phyloP scores from a whole-genome alignment of 2,329 filamentous ascomycete species.

The Cordyceps pruinosa region DNA sequence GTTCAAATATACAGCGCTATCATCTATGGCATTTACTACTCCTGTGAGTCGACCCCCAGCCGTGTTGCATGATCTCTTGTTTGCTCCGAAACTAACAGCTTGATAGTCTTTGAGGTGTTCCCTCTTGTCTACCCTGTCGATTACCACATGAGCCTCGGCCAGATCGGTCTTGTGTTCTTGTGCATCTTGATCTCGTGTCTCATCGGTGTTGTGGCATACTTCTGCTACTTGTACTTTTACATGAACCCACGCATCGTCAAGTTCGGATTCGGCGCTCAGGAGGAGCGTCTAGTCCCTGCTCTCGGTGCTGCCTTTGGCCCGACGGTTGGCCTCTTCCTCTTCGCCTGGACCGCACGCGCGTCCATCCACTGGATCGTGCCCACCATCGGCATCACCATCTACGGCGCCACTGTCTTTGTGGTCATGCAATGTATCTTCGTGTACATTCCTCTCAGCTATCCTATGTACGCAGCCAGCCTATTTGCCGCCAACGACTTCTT shows the following conservation, averaged over 20 bases:
- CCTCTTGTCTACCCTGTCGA: conserved; percentile 53
- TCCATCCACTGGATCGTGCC: conserved; percentile 48
- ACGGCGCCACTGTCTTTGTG: conserved; percentile 44
- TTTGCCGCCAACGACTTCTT: conserved; percentile 57
- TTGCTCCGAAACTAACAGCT: conserved; percentile 10
- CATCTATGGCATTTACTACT: conserved; percentile 56
- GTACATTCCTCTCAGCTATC: conserved; percentile 51
- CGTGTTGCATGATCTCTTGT: neutral
- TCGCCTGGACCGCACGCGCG: conserved; percentile 49
- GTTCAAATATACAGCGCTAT: conserved; percentile 55
- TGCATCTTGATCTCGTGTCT: conserved; percentile 52
- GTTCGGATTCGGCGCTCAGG: conserved; percentile 44
- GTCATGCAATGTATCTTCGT: conserved; percentile 55
- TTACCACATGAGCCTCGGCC: conserved; percentile 53
- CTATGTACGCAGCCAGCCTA: conserved; percentile 49
- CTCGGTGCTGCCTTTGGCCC: conserved; percentile 46
- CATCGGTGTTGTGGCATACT: conserved; percentile 43
- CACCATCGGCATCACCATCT: conserved; percentile 51
- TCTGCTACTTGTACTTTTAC: conserved; percentile 44
- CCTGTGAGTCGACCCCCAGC: conserved; percentile 32
- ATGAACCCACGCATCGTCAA: conserved; percentile 43
- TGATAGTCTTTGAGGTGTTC: conserved; percentile 55
- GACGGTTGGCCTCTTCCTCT: conserved; percentile 54
- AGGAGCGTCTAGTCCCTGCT: conserved; percentile 49
- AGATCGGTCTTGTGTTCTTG: conserved; percentile 54